These are phyloP conservation scores for Hypoxylon sp. DNA, from an alignment of 2,329 filamentous ascomycete genomes.

Conservation along the genomic window DNA sequence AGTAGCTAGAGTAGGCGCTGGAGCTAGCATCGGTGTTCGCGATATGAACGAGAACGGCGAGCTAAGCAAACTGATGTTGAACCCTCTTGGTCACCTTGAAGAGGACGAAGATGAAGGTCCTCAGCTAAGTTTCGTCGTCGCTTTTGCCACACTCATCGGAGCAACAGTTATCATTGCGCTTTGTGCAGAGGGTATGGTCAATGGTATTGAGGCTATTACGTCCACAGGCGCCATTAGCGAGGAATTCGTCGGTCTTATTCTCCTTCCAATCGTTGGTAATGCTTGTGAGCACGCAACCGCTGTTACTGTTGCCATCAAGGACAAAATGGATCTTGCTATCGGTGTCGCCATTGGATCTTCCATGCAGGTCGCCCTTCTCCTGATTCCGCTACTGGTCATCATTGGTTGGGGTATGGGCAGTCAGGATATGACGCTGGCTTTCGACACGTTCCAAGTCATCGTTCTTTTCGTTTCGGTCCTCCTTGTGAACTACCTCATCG, in stretches of 20 bases:
- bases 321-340: conserved; percentile 88
- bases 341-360: conserved; percentile 84
- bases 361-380: conserved; percentile 85
- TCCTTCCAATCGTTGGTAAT: conserved; percentile 87
- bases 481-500: conserved; percentile 87
- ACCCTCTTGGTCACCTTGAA: conserved; percentile 60
- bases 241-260: conserved; percentile 84
- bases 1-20: conserved; percentile 42
- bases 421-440: conserved; percentile 84
- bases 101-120: conserved; percentile 83
- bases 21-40: conserved; percentile 40
- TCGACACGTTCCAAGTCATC: conserved; percentile 91
- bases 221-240: conserved; percentile 72
- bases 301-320: conserved; percentile 84
- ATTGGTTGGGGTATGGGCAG: conserved; percentile 82
- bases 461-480: conserved; percentile 87
- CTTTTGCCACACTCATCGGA: conserved; percentile 77
- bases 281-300: conserved; percentile 87
- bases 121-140: conserved; percentile 79
- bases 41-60: conserved; percentile 60
- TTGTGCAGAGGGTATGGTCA: conserved; percentile 84
- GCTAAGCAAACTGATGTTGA: conserved; percentile 62
- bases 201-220: conserved; percentile 79
- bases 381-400: conserved; percentile 82
- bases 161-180: conserved; percentile 85